phyloP scores from a whole-genome alignment of 2,329 filamentous ascomycete genomes.

The Aspergillus jensenii region DNA sequence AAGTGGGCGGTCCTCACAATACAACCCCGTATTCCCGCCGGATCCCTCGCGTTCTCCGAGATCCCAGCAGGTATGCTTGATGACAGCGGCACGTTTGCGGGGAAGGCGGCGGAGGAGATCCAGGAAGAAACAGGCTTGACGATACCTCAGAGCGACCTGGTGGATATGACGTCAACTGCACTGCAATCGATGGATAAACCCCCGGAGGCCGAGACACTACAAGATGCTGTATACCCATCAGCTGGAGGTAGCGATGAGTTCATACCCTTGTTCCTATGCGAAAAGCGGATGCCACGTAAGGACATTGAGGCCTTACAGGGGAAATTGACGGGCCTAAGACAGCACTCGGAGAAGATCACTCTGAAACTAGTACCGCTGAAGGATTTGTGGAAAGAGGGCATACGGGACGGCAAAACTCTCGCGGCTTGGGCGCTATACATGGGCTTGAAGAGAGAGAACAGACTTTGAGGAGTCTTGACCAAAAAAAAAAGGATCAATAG shows the following conservation, averaged over 20 bases:
- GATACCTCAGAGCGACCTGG: slow-evolving; percentile 50
- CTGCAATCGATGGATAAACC: slow-evolving; percentile 25
- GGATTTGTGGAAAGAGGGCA: slow-evolving; percentile 55
- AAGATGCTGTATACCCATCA: slow-evolving; percentile 54
- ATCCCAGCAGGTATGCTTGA: slow-evolving; percentile 64
- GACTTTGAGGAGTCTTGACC: slow-evolving; percentile 30
- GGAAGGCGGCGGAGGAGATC: slow-evolving; percentile 58
- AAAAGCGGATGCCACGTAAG: slow-evolving; percentile 50
- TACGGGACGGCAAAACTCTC: slow-evolving; percentile 57
- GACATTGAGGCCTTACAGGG: slow-evolving; percentile 53
- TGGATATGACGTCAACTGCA: slow-evolving; percentile 56
- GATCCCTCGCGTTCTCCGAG: slow-evolving; percentile 55
- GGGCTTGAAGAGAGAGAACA: slow-evolving; percentile 50
- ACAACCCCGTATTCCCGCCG: slow-evolving; percentile 58
- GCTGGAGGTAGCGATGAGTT: slow-evolving; percentile 60
- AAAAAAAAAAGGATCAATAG: neutral
- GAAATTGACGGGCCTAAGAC: slow-evolving; percentile 54
- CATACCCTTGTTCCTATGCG: slow-evolving; percentile 56
- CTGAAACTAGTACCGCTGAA: slow-evolving; percentile 54
- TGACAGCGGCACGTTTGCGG: slow-evolving; percentile 52
- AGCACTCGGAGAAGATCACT: slow-evolving; percentile 60
- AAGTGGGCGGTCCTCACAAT: slow-evolving; percentile 56
- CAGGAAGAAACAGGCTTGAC: slow-evolving; percentile 57
- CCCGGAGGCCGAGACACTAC: slow-evolving; percentile 38
- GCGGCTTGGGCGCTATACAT: slow-evolving; percentile 57